phyloP scores from a whole-genome alignment of 305 asterid species.

The Solanum hybrid region DNA sequence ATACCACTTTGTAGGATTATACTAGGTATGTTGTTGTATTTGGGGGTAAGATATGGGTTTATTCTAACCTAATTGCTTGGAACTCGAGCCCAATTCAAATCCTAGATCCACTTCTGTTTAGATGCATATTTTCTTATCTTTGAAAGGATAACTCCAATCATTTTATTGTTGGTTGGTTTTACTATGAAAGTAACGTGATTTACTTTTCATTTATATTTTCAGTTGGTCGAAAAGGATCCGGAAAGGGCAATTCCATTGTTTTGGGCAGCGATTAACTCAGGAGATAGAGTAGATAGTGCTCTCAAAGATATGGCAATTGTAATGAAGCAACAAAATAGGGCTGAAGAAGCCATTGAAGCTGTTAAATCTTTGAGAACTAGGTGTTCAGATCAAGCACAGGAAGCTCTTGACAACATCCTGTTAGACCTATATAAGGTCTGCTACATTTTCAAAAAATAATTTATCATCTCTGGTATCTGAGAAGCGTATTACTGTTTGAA shows the following conservation, averaged over 20 bases:
- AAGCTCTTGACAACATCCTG: slow-evolving; percentile 82
- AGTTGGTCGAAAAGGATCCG: slow-evolving; percentile 95
- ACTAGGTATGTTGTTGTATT: background rate
- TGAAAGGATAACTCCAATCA: background rate
- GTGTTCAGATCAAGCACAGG: slow-evolving; percentile 97
- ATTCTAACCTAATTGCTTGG: background rate
- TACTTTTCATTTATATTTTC: background rate
- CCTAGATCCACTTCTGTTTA: background rate
- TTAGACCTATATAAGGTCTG: slow-evolving; percentile 80
- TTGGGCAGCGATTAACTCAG: slow-evolving; percentile 94
- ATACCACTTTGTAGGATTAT: background rate
- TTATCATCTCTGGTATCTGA: background rate
- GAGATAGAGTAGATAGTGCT: slow-evolving; percentile 95
- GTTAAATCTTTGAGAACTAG: slow-evolving; percentile 70
- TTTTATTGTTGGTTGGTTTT: background rate
- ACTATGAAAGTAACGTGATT: background rate
- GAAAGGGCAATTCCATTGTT: slow-evolving; percentile 85
- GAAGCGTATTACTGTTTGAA: background rate
- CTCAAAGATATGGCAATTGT: slow-evolving; percentile 95
- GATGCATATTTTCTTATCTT: background rate
- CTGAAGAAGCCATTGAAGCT: slow-evolving; percentile 91
- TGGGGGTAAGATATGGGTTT: background rate
- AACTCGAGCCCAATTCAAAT: background rate
- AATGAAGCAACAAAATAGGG: slow-evolving; percentile 94
- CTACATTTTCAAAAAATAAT: background rate